A percentile compares a stretch with the other conserved stretches of the same genome.
phyloP scores from a whole-genome alignment of 176 grass and related monocot genomes.

The Oryza punctata region DNA sequence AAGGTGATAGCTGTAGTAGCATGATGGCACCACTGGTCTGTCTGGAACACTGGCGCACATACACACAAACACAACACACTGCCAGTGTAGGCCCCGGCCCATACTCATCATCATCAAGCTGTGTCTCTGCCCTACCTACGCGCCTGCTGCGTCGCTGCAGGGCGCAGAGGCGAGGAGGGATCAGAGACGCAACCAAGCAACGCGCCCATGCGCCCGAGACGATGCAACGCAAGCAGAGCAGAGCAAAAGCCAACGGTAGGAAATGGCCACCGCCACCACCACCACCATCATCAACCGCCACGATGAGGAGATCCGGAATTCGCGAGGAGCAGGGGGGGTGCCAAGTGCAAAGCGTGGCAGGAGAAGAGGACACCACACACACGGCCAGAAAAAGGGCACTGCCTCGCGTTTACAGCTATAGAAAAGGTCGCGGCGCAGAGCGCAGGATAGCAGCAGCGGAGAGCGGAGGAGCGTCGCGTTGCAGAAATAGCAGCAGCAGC shows the following conservation, averaged over 20 bases:
- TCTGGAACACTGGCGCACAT: background rate
- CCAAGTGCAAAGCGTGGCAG: constrained; percentile 14
- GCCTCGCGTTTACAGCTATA: background rate
- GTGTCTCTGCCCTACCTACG: background rate
- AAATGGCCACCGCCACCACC: background rate
- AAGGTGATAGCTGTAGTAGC: background rate
- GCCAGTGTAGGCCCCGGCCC: background rate
- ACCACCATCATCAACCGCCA: background rate
- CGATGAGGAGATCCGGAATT: background rate
- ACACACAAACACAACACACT: background rate
- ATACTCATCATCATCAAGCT: background rate
- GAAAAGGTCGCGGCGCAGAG: constrained; percentile 3
- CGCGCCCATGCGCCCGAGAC: background rate
- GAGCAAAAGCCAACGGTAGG: constrained; percentile 24
- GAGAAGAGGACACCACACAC: background rate
- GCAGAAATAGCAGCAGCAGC: background rate
- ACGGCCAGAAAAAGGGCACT: no score
- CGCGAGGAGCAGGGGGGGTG: background rate
- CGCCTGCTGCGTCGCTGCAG: background rate
- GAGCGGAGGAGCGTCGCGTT: background rate
- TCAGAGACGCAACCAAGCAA: background rate
- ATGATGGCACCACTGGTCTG: background rate
- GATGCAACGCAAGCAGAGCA: background rate
- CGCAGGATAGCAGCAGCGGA: background rate
- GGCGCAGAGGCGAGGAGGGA: background rate